phyloP scores from a whole-genome alignment of 2,329 filamentous ascomycete species.

The Epichloe elymi region DNA sequence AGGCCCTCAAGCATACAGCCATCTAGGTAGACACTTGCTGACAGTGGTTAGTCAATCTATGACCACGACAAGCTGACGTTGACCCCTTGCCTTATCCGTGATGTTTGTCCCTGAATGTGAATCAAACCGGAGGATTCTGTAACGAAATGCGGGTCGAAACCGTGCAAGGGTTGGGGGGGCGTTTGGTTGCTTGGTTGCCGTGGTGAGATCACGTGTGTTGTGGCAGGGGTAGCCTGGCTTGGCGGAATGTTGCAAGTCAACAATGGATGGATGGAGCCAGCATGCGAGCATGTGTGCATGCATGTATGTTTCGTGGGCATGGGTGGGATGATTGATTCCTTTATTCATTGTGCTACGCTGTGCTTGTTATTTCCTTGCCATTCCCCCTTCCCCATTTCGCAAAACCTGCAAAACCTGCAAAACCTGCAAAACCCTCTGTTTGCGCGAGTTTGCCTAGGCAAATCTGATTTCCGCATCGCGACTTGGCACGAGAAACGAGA shows the following conservation, averaged over 20 bases:
- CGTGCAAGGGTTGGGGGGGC: neutral
- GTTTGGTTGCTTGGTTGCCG: slow-evolving; percentile 13
- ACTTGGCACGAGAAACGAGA: neutral
- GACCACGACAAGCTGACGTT: too few relatives aligned
- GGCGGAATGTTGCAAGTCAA: slow-evolving; percentile 10
- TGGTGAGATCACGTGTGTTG: slow-evolving; percentile 21
- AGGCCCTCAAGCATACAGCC: too few relatives aligned
- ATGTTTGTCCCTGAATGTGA: too few relatives aligned
- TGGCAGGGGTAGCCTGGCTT: neutral
- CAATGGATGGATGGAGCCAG: slow-evolving; percentile 8
- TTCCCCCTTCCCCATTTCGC: too few relatives aligned
- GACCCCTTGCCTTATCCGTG: too few relatives aligned
- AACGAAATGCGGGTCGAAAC: neutral
- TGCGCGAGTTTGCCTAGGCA: too few relatives aligned
- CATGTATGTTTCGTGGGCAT: neutral
- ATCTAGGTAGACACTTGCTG: too few relatives aligned
- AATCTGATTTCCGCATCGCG: neutral
- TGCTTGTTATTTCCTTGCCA: neutral
- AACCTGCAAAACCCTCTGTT: too few relatives aligned
- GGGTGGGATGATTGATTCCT: too few relatives aligned
- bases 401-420: too few relatives aligned
- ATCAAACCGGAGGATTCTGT: too few relatives aligned
- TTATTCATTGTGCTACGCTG: neutral
- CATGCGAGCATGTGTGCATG: neutral
- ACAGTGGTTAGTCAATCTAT: too few relatives aligned